phyloP scores from a whole-genome alignment of 352 stramenopile species.

The Phytopythium helicoides region DNA sequence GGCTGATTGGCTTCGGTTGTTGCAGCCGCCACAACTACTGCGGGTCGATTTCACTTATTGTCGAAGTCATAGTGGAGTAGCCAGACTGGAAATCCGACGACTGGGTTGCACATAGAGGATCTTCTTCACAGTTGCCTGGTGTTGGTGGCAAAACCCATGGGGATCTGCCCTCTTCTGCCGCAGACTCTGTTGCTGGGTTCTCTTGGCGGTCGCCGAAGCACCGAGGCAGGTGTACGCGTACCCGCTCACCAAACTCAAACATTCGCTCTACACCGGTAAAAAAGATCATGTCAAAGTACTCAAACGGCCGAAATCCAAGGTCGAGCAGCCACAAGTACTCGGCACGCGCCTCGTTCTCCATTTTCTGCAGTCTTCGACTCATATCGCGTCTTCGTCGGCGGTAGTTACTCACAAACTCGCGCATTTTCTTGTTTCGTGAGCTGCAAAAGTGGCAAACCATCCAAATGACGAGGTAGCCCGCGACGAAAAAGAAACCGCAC shows the following conservation, averaged over 20 bases:
- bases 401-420: conserved; percentile 88
- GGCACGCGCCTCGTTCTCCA: conserved; percentile 78
- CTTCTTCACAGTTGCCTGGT: not conserved
- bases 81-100: not conserved
- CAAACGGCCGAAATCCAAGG: conserved; percentile 78
- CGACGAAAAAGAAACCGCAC: conserved; percentile 74
- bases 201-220: not conserved
- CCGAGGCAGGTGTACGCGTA: conserved; percentile 9
- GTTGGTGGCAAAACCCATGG: conserved; percentile 7
- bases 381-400: conserved; percentile 71
- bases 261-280: conserved; percentile 43
- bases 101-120: not conserved
- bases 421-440: conserved; percentile 82
- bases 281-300: conserved; percentile 65
- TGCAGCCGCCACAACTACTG: not conserved
- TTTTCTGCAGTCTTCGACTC: conserved; percentile 62
- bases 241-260: conserved; percentile 22
- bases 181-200: not conserved
- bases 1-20: conserved; percentile 53
- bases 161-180: not conserved
- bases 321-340: conserved; percentile 85
- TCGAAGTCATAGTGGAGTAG: not conserved
- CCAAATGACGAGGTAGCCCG: conserved; percentile 70
- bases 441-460: conserved; percentile 87
- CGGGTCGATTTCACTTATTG: conserved; percentile 9